Conservation (phyloP, 345 rosid species). For the Brassica rapa region DNA sequence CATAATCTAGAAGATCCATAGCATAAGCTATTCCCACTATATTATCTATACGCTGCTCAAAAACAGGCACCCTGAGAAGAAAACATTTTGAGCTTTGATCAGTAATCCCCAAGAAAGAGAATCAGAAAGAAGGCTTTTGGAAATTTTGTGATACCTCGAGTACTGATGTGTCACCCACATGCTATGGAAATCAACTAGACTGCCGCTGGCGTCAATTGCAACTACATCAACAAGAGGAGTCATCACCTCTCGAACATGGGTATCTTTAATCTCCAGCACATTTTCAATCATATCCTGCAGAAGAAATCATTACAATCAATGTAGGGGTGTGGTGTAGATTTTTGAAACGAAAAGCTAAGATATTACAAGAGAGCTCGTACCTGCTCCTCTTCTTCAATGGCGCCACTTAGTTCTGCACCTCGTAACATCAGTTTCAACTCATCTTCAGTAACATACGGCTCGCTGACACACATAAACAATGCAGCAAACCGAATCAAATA, state of each 20-base stretch:
- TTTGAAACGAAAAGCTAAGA: not conserved
- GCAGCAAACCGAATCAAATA: no score
- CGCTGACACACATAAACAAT: conserved; percentile 41
- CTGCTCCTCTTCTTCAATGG: conserved; percentile 99
- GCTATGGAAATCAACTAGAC: conserved; percentile 73
- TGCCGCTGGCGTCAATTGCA: conserved; percentile 79
- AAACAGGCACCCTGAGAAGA: conserved; percentile 84
- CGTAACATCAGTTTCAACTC: conserved; percentile 93
- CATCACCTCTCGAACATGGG: conserved; percentile 94
- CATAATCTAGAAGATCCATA: conserved; percentile 93
- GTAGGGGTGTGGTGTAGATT: not conserved
- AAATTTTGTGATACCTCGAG: conserved; percentile 60
- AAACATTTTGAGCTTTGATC: conserved; percentile 28
- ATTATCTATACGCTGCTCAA: conserved; percentile 97
- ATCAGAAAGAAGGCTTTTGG: not conserved
- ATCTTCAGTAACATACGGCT: conserved; percentile 92
- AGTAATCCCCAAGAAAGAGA: not conserved
- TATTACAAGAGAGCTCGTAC: conserved; percentile 36
- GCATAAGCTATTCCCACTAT: conserved; percentile 97
- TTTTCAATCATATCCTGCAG: conserved; percentile 98
- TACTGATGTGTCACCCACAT: conserved; percentile 91
- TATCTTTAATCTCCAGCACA: conserved; percentile 92
- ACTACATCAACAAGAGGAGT: conserved; percentile 96
- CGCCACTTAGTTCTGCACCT: conserved; percentile 96
- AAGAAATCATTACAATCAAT: not conserved